Percentiles rank a stretch among this genome's conserved stretches.
phyloP scores from a whole-genome alignment of 495 filamentous ascomycete genomes.

The Trichoderma reesei region DNA sequence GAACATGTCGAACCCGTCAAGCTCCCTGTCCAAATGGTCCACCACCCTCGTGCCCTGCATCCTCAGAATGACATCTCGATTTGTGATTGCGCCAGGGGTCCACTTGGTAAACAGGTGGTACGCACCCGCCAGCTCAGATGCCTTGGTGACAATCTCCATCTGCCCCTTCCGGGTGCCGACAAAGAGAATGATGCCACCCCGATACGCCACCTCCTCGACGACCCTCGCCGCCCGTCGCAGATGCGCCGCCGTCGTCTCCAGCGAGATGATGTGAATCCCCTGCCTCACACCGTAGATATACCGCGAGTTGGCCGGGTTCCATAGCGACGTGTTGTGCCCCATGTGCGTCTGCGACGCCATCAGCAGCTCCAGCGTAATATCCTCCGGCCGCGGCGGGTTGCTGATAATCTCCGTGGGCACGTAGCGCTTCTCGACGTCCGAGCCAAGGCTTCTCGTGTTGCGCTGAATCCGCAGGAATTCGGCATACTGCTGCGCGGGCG shows the following conservation, averaged over 20 bases:
- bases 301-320: conserved; percentile 89
- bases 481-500: conserved; percentile 9
- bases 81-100: conserved; percentile 88
- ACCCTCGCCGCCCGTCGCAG: conserved; percentile 83
- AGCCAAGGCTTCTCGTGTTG: conserved; percentile 41
- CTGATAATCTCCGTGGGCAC: conserved; percentile 54
- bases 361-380: conserved; percentile 84
- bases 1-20: conserved; percentile 56
- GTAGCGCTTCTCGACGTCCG: conserved; percentile 48
- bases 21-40: conserved; percentile 55
- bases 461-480: conserved; percentile 6
- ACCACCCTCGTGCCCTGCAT: conserved; percentile 57
- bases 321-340: conserved; percentile 83
- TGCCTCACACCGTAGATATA: conserved; percentile 92
- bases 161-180: conserved; percentile 79
- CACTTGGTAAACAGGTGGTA: conserved; percentile 92
- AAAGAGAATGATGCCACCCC: conserved; percentile 80
- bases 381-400: conserved; percentile 62
- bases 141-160: conserved; percentile 63
- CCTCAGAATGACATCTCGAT: conserved; percentile 76
- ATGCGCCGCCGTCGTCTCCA: conserved; percentile 78
- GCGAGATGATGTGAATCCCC: conserved; percentile 86
- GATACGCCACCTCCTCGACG: conserved; percentile 73
- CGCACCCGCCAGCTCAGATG: conserved; percentile 63
- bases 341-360: conserved; percentile 86